Base-by-base conservation (phyloP, 1,284 basidiomycete species). In the Vanrija sp. region DNA sequence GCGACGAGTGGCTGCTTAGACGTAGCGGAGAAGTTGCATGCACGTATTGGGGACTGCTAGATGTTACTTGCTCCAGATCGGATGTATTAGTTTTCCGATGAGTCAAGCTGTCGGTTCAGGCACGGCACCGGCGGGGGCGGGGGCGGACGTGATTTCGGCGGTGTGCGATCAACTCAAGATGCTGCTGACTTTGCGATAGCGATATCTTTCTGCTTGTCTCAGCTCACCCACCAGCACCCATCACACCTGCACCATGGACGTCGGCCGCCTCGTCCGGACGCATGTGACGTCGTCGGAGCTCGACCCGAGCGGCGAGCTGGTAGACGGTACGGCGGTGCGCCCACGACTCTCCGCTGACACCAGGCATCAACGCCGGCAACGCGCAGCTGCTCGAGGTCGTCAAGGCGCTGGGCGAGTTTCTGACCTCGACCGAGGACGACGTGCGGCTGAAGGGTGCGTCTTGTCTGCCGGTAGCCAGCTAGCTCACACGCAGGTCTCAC, bases 351-450 rank as follows among this genome's bases (percentile, higher is more conserved):
- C 16, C 25, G 38, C 48, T 55, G n/a, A 43, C 49, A 23, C 21
- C 74, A 92, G 91, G 84, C 65, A 83, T 93, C 62, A 82, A 83
- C 21, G 78, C 76, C 55, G 84, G 84, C 28, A 72, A 78, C 16
- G 75, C 82, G 25, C 82, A 84, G n/a, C 78, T 97, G 6, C 79
- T 96, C 3, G 82, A 86, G 55, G 78, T 98, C n/a, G 91, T 98
- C 15, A 90, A 89, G 67, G 85, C 85, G 19, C 81, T 96, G 0
- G 91, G 90, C 34, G 86, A 89, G 64, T 91, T 88, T 67, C 80
- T 98, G 26, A 94, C 89, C 0, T 86, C 88, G 2, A 89, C 93
- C 62, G 88, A 94, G 52, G 89, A 88, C 63, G 80, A 82, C 3
- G 74, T 86, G 15, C 82, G 94, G 40, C 83, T 85, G 6, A 91